phyloP scores from a whole-genome alignment of 2,329 filamentous ascomycete species.

The Dactylonectria macrodidyma region DNA sequence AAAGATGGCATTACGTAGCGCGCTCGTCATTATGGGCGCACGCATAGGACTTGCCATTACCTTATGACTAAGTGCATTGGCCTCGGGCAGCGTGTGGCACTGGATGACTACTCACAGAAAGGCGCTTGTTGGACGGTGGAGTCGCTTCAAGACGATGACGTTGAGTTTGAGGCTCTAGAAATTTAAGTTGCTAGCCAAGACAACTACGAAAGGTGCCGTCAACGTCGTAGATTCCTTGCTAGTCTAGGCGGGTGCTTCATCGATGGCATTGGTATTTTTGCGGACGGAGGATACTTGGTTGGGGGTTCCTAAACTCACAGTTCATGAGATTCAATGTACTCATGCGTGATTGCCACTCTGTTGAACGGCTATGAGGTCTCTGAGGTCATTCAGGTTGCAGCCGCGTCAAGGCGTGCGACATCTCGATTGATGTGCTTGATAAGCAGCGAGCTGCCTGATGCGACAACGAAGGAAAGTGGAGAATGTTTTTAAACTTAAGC shows the following conservation, averaged over 20 bases:
- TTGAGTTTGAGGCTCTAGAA: background rate
- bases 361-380: too few species aligned
- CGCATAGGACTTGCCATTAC: slow-evolving; percentile 13
- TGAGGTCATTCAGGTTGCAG: too few species aligned
- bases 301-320: too few species aligned
- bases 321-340: too few species aligned
- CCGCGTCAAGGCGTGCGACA: too few species aligned
- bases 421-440: too few species aligned
- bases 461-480: background rate
- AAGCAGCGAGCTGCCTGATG: too few species aligned
- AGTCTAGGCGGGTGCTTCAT: background rate
- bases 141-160: background rate
- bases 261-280: background rate
- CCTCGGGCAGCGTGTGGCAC: background rate
- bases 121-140: background rate
- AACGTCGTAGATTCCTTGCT: background rate
- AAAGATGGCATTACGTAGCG: background rate
- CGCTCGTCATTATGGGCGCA: background rate
- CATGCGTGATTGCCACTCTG: too few species aligned
- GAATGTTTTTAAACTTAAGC: background rate
- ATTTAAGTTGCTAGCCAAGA: too few species aligned
- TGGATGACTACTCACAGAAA: slow-evolving; percentile 13
- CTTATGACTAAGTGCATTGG: background rate
- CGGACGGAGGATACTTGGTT: background rate
- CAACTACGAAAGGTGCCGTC: background rate